Evolutionary conservation across 768 basidiomycete species (phyloP), one percentile per base, ranked within the genome.

Genomic region (Panellus pusillus): DNA sequence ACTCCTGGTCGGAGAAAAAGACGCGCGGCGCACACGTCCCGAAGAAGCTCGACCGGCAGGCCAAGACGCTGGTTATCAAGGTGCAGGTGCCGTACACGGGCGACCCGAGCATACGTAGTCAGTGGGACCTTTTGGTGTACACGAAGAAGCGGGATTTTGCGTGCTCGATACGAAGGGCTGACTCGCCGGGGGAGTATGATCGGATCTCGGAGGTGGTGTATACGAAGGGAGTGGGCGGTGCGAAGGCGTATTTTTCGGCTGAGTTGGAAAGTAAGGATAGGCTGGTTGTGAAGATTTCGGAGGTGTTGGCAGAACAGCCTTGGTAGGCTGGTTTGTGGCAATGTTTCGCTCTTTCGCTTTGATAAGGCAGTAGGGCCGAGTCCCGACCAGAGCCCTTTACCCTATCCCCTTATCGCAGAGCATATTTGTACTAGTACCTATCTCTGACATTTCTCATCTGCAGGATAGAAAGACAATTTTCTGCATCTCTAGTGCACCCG

Each of bases 291-390:
- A 81, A 82, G 57, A 63, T 76, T 7, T 73, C 74, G 2, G 79
- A 84, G 44, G 70, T 78, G 8, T 63, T 83, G 49, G 82, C 81
- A 1, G 81, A 79, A 57, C 82, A 85, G 54, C 78, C 81, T 0
- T 83, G 82, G 53, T 81, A 63, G 68, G 24, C 24, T 24, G 6
- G 6, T 24, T 24, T 3, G 24, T 2, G 24, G 24, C 24, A 24
- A n/a, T n/a, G n/a, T n/a, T n/a, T n/a, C n/a, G n/a, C n/a, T n/a
- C n/a, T n/a, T n/a, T n/a, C n/a, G n/a, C n/a, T n/a, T n/a, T n/a
- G n/a, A n/a, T n/a, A n/a, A n/a, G n/a, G n/a, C n/a, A n/a, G n/a
- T n/a, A n/a, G n/a, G n/a, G n/a, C n/a, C n/a, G n/a, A n/a, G n/a
- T n/a, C n/a, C n/a, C n/a, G n/a, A n/a, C n/a, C n/a, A n/a, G n/a